phyloP scores from a whole-genome alignment of 306 rosid genomes.

The Alnus rubra region DNA sequence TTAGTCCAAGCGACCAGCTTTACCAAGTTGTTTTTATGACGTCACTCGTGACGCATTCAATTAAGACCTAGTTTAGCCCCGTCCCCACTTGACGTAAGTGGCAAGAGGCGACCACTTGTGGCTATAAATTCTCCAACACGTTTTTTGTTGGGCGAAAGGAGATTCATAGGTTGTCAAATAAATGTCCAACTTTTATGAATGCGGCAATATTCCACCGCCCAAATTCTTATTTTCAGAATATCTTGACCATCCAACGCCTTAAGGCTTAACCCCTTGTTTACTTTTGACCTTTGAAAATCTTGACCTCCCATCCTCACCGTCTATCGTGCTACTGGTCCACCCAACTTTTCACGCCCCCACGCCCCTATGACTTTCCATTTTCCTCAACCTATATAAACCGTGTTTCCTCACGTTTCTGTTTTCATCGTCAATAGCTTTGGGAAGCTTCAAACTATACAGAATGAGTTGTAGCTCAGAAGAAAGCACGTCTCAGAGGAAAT shows the following conservation, averaged over 20 bases:
- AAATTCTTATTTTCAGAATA: no score
- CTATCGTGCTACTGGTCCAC: no score
- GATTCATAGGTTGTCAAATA: no score
- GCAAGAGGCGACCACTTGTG: neutral
- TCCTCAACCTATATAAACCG: constrained; percentile 21
- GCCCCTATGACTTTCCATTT: constrained; percentile 6
- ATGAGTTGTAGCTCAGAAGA: constrained; percentile 37
- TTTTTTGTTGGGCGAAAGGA: no score
- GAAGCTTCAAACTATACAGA: neutral
- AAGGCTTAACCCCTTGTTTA: neutral
- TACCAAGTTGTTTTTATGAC: neutral
- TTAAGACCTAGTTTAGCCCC: neutral
- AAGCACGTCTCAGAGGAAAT: constrained; percentile 25
- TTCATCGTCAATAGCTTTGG: neutral
- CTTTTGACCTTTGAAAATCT: constrained; percentile 45
- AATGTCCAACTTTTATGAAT: no score
- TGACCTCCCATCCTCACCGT: constrained; percentile 24
- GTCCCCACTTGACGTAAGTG: neutral
- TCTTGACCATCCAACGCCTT: no score
- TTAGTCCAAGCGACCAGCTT: no score
- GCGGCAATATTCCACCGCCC: no score
- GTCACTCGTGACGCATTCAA: neutral
- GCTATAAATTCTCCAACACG: neutral
- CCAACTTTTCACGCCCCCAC: neutral
- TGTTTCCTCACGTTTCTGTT: no score